Conservation (phyloP, 805 yeast genomes). For the Candida orba region DNA sequence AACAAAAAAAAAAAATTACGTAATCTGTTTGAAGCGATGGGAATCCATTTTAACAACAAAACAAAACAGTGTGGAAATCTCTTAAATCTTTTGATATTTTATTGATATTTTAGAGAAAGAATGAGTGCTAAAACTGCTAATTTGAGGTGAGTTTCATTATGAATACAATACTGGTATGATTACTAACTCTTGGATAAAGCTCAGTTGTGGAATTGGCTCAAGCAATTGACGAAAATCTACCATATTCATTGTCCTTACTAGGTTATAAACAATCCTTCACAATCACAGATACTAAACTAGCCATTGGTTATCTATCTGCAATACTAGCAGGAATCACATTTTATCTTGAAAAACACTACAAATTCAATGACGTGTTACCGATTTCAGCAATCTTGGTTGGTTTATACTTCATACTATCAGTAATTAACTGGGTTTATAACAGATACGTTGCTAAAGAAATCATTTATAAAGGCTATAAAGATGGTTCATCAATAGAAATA, state of each 20-base stretch:
- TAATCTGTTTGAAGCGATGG: background rate
- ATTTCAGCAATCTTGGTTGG: conserved; percentile 35
- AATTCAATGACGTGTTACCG: conserved; percentile 34
- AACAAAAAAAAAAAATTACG: background rate
- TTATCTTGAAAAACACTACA: conserved; percentile 41
- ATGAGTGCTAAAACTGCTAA: conserved; percentile 11
- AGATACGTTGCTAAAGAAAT: conserved; percentile 33
- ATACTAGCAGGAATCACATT: conserved; percentile 42
- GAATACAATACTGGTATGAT: background rate
- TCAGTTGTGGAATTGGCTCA: conserved; percentile 14
- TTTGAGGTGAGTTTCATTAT: conserved; percentile 6
- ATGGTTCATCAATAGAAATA: conserved; percentile 19
- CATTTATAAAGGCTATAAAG: conserved; percentile 36
- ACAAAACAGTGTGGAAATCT: too few species aligned
- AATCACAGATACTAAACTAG: conserved; percentile 40
- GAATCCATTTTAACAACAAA: too few species aligned
- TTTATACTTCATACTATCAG: conserved; percentile 34
- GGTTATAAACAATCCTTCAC: conserved; percentile 38
- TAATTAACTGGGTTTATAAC: conserved; percentile 31
- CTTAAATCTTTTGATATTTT: too few species aligned
- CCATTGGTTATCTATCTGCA: conserved; percentile 44
- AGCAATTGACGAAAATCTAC: conserved; percentile 12
- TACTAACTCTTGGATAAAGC: conserved; percentile 7
- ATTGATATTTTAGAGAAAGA: too few species aligned
- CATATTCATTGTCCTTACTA: conserved; percentile 13